Percentiles rank a stretch among this genome's conserved stretches.
Conservation (phyloP, 164 flowering plant genomes). For the Cinnamomum micranthum region DNA sequence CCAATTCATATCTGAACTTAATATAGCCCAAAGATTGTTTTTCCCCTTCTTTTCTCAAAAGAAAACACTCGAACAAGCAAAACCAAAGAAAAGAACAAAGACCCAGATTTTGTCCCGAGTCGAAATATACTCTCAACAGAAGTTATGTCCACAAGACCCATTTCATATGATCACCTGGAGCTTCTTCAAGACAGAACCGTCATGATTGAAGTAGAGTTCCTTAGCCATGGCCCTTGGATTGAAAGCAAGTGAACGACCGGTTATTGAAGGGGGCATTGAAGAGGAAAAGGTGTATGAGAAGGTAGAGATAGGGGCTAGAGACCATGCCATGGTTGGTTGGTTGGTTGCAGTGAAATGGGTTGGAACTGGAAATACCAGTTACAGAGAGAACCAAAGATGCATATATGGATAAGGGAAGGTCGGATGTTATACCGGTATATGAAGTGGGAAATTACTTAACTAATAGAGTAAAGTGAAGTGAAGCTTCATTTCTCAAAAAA, state of each 20-base stretch:
- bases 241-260: constrained; percentile 11
- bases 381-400: not conserved
- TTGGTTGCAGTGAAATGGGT: not conserved
- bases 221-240: constrained; percentile 53
- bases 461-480: too few species aligned
- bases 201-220: constrained; percentile 79
- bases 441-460: not conserved
- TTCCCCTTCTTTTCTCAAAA: not conserved
- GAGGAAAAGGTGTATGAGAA: constrained; percentile 23
- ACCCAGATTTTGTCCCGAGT: not conserved
- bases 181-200: constrained; percentile 67
- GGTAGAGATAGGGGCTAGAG: constrained; percentile 40
- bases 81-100: not conserved
- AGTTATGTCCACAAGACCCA: not conserved
- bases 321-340: constrained; percentile 35
- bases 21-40: too few species aligned
- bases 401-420: not conserved
- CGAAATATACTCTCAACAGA: not conserved
- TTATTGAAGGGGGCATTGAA: constrained; percentile 21
- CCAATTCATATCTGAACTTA: not conserved
- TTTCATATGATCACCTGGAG: constrained; percentile 51
- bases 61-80: not conserved
- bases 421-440: not conserved
- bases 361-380: not conserved
- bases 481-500: too few species aligned